Evolutionary conservation across 441 rosid species (phyloP).

Genomic region (Brassica balearica): DNA sequence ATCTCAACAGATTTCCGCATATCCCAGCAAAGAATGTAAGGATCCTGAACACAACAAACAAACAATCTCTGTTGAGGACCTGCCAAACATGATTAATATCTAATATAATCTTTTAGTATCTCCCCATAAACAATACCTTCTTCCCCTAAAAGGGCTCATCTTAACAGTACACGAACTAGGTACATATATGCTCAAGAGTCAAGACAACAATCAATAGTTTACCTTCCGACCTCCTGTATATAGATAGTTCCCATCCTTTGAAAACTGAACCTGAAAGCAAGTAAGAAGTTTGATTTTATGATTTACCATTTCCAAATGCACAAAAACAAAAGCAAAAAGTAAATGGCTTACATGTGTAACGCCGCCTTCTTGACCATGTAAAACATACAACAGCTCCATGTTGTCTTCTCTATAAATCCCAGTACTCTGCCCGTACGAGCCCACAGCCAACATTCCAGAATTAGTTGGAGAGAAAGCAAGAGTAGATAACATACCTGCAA

Average conservation of each 20-base stretch:
- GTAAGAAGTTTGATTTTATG: slow-evolving; percentile 10
- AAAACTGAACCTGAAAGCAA: slow-evolving; percentile 79
- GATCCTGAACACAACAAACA: slow-evolving; percentile 60
- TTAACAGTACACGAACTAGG: neutral
- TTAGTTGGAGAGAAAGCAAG: slow-evolving; percentile 85
- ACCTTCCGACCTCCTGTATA: slow-evolving; percentile 97
- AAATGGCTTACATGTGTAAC: slow-evolving; percentile 78
- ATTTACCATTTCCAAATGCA: slow-evolving; percentile 28
- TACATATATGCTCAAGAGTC: neutral
- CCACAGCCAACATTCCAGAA: slow-evolving; percentile 88
- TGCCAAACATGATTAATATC: neutral
- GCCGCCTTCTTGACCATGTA: slow-evolving; percentile 98
- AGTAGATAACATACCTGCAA: slow-evolving; percentile 80
- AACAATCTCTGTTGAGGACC: neutral
- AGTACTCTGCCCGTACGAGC: slow-evolving; percentile 85
- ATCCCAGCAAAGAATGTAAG: slow-evolving; percentile 96
- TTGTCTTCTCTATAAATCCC: slow-evolving; percentile 91
- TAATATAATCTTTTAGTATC: neutral
- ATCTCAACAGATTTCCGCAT: slow-evolving; percentile 81
- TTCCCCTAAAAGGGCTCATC: neutral
- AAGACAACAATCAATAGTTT: neutral
- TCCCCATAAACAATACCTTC: neutral
- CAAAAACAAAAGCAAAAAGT: slow-evolving; percentile 12
- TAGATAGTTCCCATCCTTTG: slow-evolving; percentile 92
- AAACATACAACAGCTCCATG: slow-evolving; percentile 89